Evolutionary conservation across 192 early-diverging fungal genomes (phyloP).

Genomic region (Coemansia sp.): DNA sequence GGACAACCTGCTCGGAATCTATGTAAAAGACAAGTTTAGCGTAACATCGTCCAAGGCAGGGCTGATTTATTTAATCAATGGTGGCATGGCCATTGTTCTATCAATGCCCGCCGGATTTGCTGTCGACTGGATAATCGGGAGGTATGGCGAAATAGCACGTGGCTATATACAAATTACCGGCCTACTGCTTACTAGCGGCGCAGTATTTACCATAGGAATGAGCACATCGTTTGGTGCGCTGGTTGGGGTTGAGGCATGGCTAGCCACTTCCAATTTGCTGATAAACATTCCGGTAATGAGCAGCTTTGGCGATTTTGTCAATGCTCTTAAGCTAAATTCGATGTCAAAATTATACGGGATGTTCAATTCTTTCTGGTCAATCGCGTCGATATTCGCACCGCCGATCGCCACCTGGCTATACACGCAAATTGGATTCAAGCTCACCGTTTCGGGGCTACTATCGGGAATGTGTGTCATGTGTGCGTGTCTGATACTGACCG

Average conservation of each 20-base stretch:
- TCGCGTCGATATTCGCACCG: conserved; percentile 34
- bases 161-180: conserved; percentile 24
- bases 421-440: conserved; percentile 33
- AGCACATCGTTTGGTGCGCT: conserved; percentile 32
- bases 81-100: conserved; percentile 25
- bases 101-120: conserved; percentile 26
- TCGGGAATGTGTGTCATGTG: conserved; percentile 23
- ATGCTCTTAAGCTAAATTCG: conserved; percentile 33
- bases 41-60: conserved; percentile 29
- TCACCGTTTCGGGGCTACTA: conserved; percentile 22
- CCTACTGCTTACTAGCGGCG: conserved; percentile 16
- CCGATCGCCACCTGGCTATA: conserved; percentile 40
- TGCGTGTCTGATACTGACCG: conserved; percentile 11
- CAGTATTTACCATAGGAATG: conserved; percentile 25
- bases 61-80: conserved; percentile 34
- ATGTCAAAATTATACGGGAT: conserved; percentile 48
- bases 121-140: conserved; percentile 26
- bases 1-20: conserved; percentile 29
- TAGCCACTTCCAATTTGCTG: conserved; percentile 13
- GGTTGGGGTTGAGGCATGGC: conserved; percentile 16
- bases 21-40: conserved; percentile 34
- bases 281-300: conserved; percentile 51
- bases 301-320: conserved; percentile 53
- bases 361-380: conserved; percentile 44
- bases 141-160: conserved; percentile 27